Percentiles rank a stretch among this genome's conserved stretches.
These are phyloP conservation scores for Earliella scabrosa DNA, from an alignment of 1,284 basidiomycete genomes.

Conservation along the genomic window DNA sequence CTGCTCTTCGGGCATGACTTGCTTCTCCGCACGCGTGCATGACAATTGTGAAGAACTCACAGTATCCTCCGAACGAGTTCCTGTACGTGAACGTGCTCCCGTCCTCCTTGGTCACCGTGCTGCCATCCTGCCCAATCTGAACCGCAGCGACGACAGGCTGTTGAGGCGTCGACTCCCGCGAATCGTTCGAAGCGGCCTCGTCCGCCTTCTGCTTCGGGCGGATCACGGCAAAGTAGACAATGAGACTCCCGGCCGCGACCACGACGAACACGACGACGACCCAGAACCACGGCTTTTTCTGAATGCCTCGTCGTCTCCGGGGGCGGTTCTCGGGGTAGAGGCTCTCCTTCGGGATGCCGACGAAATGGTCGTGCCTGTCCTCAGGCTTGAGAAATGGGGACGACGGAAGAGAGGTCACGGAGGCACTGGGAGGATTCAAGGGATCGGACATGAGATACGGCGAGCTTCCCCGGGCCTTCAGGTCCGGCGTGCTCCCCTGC, in stretches of 20 bases:
- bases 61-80: conserved; percentile 75
- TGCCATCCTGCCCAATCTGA: conserved; percentile 65
- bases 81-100: conserved; percentile 70
- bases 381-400: background rate
- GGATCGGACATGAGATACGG: background rate
- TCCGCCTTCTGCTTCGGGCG: conserved; percentile 36
- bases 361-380: background rate
- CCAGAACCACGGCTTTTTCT: conserved; percentile 31
- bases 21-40: background rate
- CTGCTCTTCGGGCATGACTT: background rate
- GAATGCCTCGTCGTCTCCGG: conserved; percentile 5
- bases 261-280: conserved; percentile 41
- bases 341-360: background rate
- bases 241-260: conserved; percentile 32
- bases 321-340: background rate
- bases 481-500: background rate
- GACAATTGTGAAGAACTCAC: conserved; percentile 46
- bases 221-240: conserved; percentile 46
- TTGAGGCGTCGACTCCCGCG: conserved; percentile 16
- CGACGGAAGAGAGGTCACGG: background rate
- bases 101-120: conserved; percentile 61
- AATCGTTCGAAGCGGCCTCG: conserved; percentile 14
- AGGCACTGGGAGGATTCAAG: background rate
- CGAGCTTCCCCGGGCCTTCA: background rate
- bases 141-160: conserved; percentile 8